Evolutionary conservation across 345 rosid genomes (phyloP).

Genomic region (Barbarea vulgaris): DNA sequence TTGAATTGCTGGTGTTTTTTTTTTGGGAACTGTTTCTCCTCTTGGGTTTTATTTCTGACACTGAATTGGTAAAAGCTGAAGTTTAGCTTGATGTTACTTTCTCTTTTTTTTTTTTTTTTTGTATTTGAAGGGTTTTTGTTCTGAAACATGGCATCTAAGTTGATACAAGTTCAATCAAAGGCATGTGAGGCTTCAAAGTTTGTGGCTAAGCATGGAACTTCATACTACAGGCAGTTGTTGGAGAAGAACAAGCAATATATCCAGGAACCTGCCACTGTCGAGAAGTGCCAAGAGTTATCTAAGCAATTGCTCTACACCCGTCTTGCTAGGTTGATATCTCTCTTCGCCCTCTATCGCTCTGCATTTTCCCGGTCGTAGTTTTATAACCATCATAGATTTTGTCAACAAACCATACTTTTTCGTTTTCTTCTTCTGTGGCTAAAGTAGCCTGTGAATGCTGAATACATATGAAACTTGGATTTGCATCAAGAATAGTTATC

Average conservation of each 20-base stretch:
- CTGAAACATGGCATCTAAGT: conserved; percentile 59
- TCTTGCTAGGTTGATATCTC: conserved; percentile 67
- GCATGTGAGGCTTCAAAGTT: conserved; percentile 73
- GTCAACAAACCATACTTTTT: background rate
- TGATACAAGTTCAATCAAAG: conserved; percentile 67
- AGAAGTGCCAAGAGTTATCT: conserved; percentile 69
- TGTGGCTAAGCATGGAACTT: conserved; percentile 69
- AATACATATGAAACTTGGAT: background rate
- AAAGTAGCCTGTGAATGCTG: background rate
- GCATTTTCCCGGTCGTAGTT: background rate
- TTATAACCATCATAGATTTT: background rate
- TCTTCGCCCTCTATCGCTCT: background rate
- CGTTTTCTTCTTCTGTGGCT: background rate
- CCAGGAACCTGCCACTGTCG: conserved; percentile 77
- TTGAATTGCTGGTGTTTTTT: background rate
- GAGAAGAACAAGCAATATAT: conserved; percentile 82
- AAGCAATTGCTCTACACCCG: conserved; percentile 86
- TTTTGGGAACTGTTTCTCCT: conserved; percentile 1
- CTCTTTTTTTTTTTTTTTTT: conserved; percentile 2
- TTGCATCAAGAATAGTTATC: background rate
- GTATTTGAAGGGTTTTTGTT: conserved; percentile 42
- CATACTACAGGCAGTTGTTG: conserved; percentile 75
- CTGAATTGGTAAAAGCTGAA: background rate
- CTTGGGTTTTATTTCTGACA: background rate
- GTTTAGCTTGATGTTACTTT: background rate